Percentiles rank a stretch among this genome's conserved stretches.
phyloP scores from a whole-genome alignment of 2,329 filamentous ascomycete genomes.

The Claviceps maximensis region DNA sequence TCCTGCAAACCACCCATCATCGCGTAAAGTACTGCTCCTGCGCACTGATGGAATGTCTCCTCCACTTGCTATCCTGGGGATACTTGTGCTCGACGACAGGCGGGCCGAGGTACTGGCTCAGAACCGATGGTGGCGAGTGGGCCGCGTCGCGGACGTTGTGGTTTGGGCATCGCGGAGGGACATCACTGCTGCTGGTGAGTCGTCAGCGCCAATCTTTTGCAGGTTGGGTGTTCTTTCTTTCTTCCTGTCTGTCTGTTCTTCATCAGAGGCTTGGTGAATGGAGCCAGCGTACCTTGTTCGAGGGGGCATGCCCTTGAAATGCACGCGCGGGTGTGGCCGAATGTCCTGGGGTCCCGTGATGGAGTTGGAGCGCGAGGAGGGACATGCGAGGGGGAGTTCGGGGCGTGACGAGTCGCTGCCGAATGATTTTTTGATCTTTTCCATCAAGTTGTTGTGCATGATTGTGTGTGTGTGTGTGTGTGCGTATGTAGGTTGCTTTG shows the following conservation, averaged over 20 bases:
- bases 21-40: constrained; percentile 18
- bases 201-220: background rate
- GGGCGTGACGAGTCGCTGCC: background rate
- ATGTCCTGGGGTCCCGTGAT: constrained; percentile 3
- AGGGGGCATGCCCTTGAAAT: background rate
- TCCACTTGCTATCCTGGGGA: constrained; percentile 17
- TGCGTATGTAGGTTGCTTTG: background rate
- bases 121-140: constrained; percentile 14
- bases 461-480: no score
- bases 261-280: background rate
- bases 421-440: constrained; percentile 4
- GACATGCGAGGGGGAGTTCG: constrained; percentile 4
- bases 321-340: background rate
- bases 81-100: constrained; percentile 19
- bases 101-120: constrained; percentile 13
- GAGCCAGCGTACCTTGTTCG: background rate
- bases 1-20: background rate
- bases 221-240: background rate
- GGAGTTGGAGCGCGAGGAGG: background rate
- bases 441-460: constrained; percentile 3
- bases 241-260: background rate
- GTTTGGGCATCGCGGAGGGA: background rate
- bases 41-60: constrained; percentile 16
- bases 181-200: background rate
- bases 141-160: constrained; percentile 12